Evolutionary conservation across 2,329 filamentous ascomycete species (phyloP).

Genomic region (Pseudofabraea citricarpa): DNA sequence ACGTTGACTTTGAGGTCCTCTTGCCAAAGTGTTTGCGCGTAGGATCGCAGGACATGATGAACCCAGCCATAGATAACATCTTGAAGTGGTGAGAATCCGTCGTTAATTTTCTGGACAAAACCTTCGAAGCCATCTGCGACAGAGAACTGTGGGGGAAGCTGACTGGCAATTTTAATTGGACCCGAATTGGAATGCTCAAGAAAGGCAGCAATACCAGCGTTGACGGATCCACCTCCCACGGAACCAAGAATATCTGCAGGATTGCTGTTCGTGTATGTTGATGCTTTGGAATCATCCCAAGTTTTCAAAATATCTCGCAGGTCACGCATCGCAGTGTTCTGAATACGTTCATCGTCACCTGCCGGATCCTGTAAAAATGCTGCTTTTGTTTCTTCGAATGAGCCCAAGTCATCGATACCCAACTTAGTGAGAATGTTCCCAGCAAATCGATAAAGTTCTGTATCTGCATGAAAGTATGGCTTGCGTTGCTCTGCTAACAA

Average conservation of each 20-base stretch:
- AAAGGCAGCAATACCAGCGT: conserved; percentile 51
- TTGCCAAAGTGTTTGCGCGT: conserved; percentile 51
- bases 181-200: conserved; percentile 58
- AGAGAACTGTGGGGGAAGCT: conserved; percentile 41
- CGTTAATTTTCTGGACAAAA: conserved; percentile 46
- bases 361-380: conserved; percentile 14
- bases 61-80: conserved; percentile 59
- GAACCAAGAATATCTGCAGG: conserved; percentile 27
- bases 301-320: conserved; percentile 30
- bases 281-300: conserved; percentile 34
- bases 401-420: conserved; percentile 25
- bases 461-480: conserved; percentile 20
- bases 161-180: conserved; percentile 43
- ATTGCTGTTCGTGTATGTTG: conserved; percentile 24
- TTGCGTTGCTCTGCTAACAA: conserved; percentile 51
- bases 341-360: conserved; percentile 13
- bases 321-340: conserved; percentile 28
- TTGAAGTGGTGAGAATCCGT: conserved; percentile 46
- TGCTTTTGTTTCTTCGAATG: conserved; percentile 19
- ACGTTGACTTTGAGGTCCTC: conserved; percentile 51
- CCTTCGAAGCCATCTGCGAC: conserved; percentile 45
- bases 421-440: conserved; percentile 21
- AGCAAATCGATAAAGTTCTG: conserved; percentile 25
- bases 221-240: conserved; percentile 20
- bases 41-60: conserved; percentile 43